A percentile compares a stretch with the other conserved stretches of the same genome.
Evolutionary conservation across 1,139 yeast genomes (phyloP).

Genomic region (Petasospora rhodanensis): DNA sequence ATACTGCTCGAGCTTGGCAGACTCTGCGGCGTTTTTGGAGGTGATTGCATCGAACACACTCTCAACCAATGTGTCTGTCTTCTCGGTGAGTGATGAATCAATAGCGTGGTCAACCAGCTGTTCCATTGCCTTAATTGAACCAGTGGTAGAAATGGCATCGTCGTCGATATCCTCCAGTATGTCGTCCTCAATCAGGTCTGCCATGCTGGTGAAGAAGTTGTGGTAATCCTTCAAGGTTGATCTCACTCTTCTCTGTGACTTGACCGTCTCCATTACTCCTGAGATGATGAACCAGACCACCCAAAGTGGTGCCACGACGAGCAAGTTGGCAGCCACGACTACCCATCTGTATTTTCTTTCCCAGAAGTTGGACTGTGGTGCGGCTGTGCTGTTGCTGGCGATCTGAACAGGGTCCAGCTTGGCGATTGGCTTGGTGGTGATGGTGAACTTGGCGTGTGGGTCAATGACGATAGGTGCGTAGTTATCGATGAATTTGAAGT

Average conservation of each 20-base stretch:
- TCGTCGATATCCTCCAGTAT: slow-evolving; percentile 5
- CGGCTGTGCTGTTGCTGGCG: no score
- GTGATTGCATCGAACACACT: slow-evolving; percentile 55
- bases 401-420: no score
- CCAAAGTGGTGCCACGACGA: slow-evolving; percentile 53
- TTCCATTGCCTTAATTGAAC: slow-evolving; percentile 4
- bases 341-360: slow-evolving; percentile 43
- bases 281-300: slow-evolving; percentile 42
- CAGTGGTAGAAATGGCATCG: slow-evolving; percentile 12
- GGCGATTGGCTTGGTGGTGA: slow-evolving; percentile 13
- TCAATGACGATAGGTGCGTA: slow-evolving; percentile 31
- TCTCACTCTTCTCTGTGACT: slow-evolving; percentile 30
- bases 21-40: slow-evolving; percentile 17
- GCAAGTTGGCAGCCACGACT: slow-evolving; percentile 36
- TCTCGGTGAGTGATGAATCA: slow-evolving; percentile 27
- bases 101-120: slow-evolving; percentile 15
- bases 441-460: slow-evolving; percentile 25
- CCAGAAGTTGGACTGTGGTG: slow-evolving; percentile 25
- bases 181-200: slow-evolving; percentile 19
- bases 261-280: slow-evolving; percentile 34
- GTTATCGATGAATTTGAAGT: slow-evolving; percentile 24
- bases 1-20: slow-evolving; percentile 17
- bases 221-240: slow-evolving; percentile 29
- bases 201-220: slow-evolving; percentile 25
- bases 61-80: slow-evolving; percentile 36